Evolutionary conservation across 2,329 filamentous ascomycete species (phyloP).

Genomic region (Clonostachys rhizophaga): DNA sequence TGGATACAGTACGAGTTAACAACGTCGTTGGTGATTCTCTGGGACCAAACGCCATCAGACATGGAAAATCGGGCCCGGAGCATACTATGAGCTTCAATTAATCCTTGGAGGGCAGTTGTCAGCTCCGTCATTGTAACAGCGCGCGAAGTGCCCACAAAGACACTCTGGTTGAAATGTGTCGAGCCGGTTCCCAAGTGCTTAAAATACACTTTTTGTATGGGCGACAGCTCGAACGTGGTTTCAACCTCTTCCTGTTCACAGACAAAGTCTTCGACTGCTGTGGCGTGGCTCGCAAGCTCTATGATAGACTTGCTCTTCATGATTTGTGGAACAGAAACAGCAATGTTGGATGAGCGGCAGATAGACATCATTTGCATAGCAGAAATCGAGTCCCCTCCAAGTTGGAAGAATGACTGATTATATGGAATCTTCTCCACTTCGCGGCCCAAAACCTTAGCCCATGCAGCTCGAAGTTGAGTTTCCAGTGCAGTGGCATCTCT

Average conservation of each 20-base stretch:
- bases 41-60: conserved; percentile 3
- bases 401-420: conserved; percentile 25
- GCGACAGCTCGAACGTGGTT: conserved; percentile 20
- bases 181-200: neutral
- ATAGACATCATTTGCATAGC: conserved; percentile 36
- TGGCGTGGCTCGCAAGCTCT: conserved; percentile 10
- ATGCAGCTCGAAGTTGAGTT: no score
- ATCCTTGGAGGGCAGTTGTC: neutral
- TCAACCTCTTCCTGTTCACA: conserved; percentile 35
- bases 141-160: neutral
- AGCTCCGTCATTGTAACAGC: neutral
- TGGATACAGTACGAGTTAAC: conserved; percentile 1
- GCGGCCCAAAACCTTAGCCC: neutral
- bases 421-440: conserved; percentile 4
- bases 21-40: conserved; percentile 3
- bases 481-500: no score
- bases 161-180: conserved; percentile 2
- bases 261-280: conserved; percentile 20
- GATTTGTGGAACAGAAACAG: conserved; percentile 21
- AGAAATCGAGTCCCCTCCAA: conserved; percentile 38
- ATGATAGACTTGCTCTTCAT: conserved; percentile 18
- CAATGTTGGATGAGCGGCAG: conserved; percentile 19
- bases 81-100: conserved; percentile 13
- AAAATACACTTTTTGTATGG: conserved; percentile 7
- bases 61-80: conserved; percentile 1